Base-by-base conservation (phyloP, 495 filamentous ascomycete genomes). In the Collariella sp. region DNA sequence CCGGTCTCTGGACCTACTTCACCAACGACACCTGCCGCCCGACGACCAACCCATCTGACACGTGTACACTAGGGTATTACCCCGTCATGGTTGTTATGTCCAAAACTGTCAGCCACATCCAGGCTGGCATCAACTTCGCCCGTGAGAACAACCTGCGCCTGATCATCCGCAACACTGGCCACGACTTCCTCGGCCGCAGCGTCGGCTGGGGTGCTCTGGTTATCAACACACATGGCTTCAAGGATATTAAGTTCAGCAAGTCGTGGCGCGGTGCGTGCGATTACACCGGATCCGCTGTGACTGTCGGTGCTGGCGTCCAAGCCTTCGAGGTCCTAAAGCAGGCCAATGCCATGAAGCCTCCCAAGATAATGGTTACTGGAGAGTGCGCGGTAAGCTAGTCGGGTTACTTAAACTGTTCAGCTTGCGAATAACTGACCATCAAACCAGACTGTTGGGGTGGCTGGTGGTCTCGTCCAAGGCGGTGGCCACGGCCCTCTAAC, bases 141-240 rank as follows among this genome's bases (percentile, higher is more conserved):
- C 66, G 68, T 0, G 46, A 74, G 33, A 70, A 80, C 51, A 81
- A 80, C 55, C 72, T 87, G 41, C 77, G 83, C 20, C 59, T 86
- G 11, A 69, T 86, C 22, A 70, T 87, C 35, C 74, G 80, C n/a
- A 85, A 85, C 61, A 86, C 83, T 0, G 84, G 83, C 10, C 80
- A 83, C 50, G 79, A 79, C 52, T 72, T 78, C 65, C 71, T 72
- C 38, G 80, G 81, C 47, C 77, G 78, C 45, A 80, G 77, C 6
- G 76, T 76, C 12, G 83, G 82, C 50, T 76, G 75, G 51, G 80
- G 82, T 26, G 69, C 79, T 0, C 65, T 87, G 24, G 71, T 76
- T 34, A 72, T 87, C 53, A 85, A 83, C 73, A 87, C 82, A 7
- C 83, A 86, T 56, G 62, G 72, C 49, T 72, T 87, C 58, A 78